Evolutionary conservation across 352 stramenopile genomes (phyloP), one percentile per base, ranked within the genome.

Genomic region (Phytophthora sojae): DNA sequence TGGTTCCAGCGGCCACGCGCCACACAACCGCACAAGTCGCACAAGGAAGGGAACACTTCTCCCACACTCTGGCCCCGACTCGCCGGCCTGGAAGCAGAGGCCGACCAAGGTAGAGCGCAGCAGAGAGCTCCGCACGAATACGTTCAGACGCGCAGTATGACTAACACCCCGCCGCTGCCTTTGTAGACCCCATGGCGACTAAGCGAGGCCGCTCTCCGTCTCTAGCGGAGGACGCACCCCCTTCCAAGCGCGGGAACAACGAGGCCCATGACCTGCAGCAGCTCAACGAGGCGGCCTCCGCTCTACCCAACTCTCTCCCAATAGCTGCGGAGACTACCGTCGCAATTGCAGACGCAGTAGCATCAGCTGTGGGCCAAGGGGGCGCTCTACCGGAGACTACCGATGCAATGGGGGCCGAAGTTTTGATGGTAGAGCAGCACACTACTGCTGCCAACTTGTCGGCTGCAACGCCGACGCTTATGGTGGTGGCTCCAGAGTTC

Each of bases 401-500:
- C 3, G 37, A 57, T 30, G 51, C 47, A 29, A n/a, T 56, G 12
- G 26, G 57, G 45, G 23, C 49, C 6, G 42, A 61, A 5, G 37
- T 53, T 19, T 25, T 67, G 17, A 58, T 51, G n/a, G 25, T 57
- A 15, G 15, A 60, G n/a, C 50, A 37, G 44, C 44, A 51, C 6
- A 15, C n/a, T 25, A 51, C 44, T 9, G n/a, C n/a, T 37, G 30
- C 19, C 17, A 63, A 44, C 15, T 17, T 74, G 53, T 29, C 49
- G 7, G 4, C 51, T 30, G 21, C 39, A 6, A 23, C 57, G 19
- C 44, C 59, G 23, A 62, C 62, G 15, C 55, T 74, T 32, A 44
- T 79, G 50, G 78, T 87, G 19, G 54, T 78, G 4, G 86, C 81
- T 35, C 76, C 80, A 8, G 57, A 79, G 57, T 90, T 94, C 57